Base-by-base conservation (phyloP, 345 rosid genomes). In the Salix suchowensis region DNA sequence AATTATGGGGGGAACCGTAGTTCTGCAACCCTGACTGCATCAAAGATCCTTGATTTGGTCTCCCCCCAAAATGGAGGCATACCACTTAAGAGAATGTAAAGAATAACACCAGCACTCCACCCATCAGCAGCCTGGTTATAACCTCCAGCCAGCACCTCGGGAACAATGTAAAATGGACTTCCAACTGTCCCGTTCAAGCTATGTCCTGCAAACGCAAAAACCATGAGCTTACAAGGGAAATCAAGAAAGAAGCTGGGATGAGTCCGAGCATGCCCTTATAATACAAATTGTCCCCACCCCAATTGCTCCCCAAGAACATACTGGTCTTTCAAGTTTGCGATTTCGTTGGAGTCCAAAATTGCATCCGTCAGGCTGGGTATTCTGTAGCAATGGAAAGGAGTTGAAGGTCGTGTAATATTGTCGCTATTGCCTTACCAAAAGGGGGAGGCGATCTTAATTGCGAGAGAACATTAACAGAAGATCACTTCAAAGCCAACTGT, bases 241-340 rank as follows among this genome's bases (percentile, higher is more conserved):
- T 10, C 32, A 26, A 23, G 18, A 62, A 62, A 62, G 67, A 24
- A 10, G 28, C 67, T 30, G 18, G 15, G 26, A 23, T 62, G 18
- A 6, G 26, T 86, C 91, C 2, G 90, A 84, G 79, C 98, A 90
- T 42, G 85, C 87, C 80, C 94, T 87, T 77, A 94, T 91, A 60
- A 90, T 87, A 40, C 97, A 60, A 89, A 91, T 70, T 87, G 95
- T 23, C 98, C 94, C 94, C 89, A 91, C 37, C 95, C 98, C 72
- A 94, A 80, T 68, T 88, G 91, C 79, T 88, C 90, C 18, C 92
- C 88, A 15, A 93, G 89, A 24, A 88, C 80, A 75, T 88, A 91
- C 18, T 78, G 88, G 72, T 90, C 94, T 73, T 81, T 85, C 74
- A 93, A 80, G 79, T 85, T 85, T n/a, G 97, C 85, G 44, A 91